Evolutionary conservation across 768 basidiomycete species (phyloP).

Genomic region (Xerocomus potaroensis): DNA sequence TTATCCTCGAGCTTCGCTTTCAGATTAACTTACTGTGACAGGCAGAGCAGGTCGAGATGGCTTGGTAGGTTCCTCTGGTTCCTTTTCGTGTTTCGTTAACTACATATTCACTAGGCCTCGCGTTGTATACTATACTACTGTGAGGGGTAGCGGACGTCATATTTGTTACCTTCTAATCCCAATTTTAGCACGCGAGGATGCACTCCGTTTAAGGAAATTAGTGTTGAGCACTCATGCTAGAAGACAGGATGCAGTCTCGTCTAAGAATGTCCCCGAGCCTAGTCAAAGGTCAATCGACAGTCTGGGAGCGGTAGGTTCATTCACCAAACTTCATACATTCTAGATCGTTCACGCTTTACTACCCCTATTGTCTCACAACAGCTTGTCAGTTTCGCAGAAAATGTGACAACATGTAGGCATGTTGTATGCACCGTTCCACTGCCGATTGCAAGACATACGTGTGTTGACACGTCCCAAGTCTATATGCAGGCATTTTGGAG

Average conservation of each 20-base stretch:
- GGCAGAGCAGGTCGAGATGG: constrained; percentile 82
- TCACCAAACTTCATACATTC: constrained; percentile 10
- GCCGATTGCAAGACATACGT: neutral
- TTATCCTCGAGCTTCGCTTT: neutral
- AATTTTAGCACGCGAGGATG: constrained; percentile 69
- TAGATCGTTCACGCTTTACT: neutral
- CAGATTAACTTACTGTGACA: constrained; percentile 23
- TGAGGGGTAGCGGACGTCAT: constrained; percentile 27
- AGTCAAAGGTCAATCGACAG: constrained; percentile 68
- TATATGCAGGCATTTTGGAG: constrained; percentile 81
- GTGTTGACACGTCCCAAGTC: constrained; percentile 35
- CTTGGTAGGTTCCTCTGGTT: constrained; percentile 38
- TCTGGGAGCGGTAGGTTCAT: constrained; percentile 48
- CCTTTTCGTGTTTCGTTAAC: neutral
- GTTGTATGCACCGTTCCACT: constrained; percentile 43
- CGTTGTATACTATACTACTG: constrained; percentile 85
- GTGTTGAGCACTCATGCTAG: constrained; percentile 45
- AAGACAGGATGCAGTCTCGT: constrained; percentile 40
- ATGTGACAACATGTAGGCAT: constrained; percentile 58
- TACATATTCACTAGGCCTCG: constrained; percentile 46
- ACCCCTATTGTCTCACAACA: constrained; percentile 10
- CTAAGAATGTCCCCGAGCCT: constrained; percentile 50
- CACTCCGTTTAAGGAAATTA: constrained; percentile 47
- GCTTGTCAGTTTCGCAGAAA: constrained; percentile 58
- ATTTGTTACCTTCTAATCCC: neutral